These are phyloP conservation scores for Fusarium albosuccineum DNA, from an alignment of 2,329 filamentous ascomycete genomes.

Conservation along the genomic window DNA sequence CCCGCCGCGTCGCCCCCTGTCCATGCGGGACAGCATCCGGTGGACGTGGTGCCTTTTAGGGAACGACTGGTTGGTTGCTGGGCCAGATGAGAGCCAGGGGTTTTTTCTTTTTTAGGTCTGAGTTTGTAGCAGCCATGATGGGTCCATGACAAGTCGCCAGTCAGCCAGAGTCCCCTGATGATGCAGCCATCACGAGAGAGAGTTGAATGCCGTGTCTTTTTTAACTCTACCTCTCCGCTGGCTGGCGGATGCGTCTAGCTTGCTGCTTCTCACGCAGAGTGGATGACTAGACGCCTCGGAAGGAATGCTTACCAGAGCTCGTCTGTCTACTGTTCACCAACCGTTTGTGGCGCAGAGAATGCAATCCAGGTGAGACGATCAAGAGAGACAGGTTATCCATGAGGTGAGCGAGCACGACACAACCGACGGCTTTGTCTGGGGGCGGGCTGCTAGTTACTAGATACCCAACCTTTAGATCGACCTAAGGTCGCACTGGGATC, in stretches of 20 bases:
- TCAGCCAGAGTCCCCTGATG: slow-evolving; percentile 21
- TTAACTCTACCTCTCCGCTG: slow-evolving; percentile 11
- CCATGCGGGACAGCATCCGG: slow-evolving; percentile 36
- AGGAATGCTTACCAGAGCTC: slow-evolving; percentile 32
- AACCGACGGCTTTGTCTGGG: slow-evolving; percentile 6
- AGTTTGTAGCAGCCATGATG: slow-evolving; percentile 30
- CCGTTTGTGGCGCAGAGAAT: slow-evolving; percentile 33
- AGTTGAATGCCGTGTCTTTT: not conserved
- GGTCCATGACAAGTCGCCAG: slow-evolving; percentile 20
- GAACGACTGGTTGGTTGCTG: slow-evolving; percentile 31
- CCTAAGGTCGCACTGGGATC: too few relatives aligned
- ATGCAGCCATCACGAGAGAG: slow-evolving; percentile 32
- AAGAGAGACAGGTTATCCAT: slow-evolving; percentile 12
- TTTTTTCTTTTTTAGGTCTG: slow-evolving; percentile 32
- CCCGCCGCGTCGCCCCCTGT: slow-evolving; percentile 35
- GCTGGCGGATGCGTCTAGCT: slow-evolving; percentile 9
- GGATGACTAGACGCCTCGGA: slow-evolving; percentile 1
- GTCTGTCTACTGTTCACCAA: slow-evolving; percentile 21
- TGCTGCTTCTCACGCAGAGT: not conserved
- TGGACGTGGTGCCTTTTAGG: slow-evolving; percentile 31
- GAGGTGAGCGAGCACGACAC: slow-evolving; percentile 23
- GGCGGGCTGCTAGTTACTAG: not conserved
- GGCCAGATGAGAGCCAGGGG: slow-evolving; percentile 24
- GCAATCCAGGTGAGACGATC: slow-evolving; percentile 26
- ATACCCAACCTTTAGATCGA: not conserved